Base-by-base conservation (phyloP, 345 rosid genomes). In the Stellera chamaejasme region DNA sequence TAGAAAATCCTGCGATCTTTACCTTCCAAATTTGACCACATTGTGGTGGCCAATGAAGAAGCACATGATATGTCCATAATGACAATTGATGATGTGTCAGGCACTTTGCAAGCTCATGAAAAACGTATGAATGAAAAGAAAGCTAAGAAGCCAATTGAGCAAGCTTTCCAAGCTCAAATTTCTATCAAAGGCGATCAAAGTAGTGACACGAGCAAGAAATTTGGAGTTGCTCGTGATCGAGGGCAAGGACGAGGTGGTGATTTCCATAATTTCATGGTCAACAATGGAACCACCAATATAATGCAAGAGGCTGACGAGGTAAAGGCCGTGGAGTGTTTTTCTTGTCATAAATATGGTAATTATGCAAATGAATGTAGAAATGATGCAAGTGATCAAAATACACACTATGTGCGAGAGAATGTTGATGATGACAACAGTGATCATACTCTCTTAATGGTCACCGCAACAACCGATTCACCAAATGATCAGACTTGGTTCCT, bases 1-100 rank as follows among this genome's bases (percentile, higher is more conserved):
- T 48, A 49, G 47, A 48, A 60, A 11, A 60, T 60, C 7, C 13
- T 50, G 0, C 36, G 15, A 14, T 11, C 56, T 14, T 41, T 19
- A 19, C 23, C 23, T 19, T 19, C 23, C 23, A 1, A 19, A 19
- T 19, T 19, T 19, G 23, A 19, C 50, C 48, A 60, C 15, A 50
- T 50, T 3, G 28, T 60, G 64, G 56, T 50, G 10, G 47, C 47
- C 2, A 60, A 48, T 1, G 48, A 50, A 49, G 48, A 60, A 41
- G 15, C 48, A 6, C 10, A 50, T 23, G 55, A 36, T 27, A 36
- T 60, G 55, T 10, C 14, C 0, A 0, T 2, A 10, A 60, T 60
- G 47, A 28, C 48, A 6, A 0, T 50, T 49, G 55, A 60, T 14
- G 36, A 10, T 6, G 2, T 48, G 15, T 48, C n/a, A 4, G 48